Evolutionary conservation across 495 filamentous ascomycete species (phyloP), one percentile per base, ranked within the genome.

Genomic region (Aspergillus ellipticus): DNA sequence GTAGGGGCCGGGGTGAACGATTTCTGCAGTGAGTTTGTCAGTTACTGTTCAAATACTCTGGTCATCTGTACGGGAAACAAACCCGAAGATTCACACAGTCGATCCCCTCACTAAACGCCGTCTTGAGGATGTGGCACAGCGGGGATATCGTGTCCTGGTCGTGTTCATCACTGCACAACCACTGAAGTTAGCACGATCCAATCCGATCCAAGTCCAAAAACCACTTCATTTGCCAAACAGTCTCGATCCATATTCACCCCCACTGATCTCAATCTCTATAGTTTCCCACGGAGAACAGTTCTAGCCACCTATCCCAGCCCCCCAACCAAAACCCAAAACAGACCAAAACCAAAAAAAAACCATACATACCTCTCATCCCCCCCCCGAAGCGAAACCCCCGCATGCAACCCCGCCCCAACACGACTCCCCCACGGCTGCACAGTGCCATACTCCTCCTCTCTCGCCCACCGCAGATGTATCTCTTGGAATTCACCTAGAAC

Each of bases 401-500:
- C 77, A 79, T 97, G 92, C 9, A 97, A 74, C 20, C 94, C 94
- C 2, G 92, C 85, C 6, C 88, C 82, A 29, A 92, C 70, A 56
- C 86, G 81, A 49, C 91, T 87, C 26, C 80, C 69, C 64, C 93
- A 88, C 22, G 94, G 93, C 43, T 85, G 71, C 26, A 85, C 61
- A 1, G 81, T 66, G 29, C 79, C 68, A 62, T 86, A 89, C 2
- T 78, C 58, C 6, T 56, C 58, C 5, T 80, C 71, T 20, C 81
- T 84, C 15, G 85, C 81, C 89, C 91, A 97, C 65, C 89, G 80
- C 51, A 97, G 76, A 69, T 92, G 89, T 29, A 96, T 72, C 66
- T 90, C 87, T 59, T 87, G 85, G 41, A 77, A 80, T 59, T 81
- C 75, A 20, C 80, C 72, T n/a, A 96, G 68, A n/a, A 87, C 71